Conservation (phyloP, 2,329 filamentous ascomycete genomes). For the Colletotrichum sp. region DNA sequence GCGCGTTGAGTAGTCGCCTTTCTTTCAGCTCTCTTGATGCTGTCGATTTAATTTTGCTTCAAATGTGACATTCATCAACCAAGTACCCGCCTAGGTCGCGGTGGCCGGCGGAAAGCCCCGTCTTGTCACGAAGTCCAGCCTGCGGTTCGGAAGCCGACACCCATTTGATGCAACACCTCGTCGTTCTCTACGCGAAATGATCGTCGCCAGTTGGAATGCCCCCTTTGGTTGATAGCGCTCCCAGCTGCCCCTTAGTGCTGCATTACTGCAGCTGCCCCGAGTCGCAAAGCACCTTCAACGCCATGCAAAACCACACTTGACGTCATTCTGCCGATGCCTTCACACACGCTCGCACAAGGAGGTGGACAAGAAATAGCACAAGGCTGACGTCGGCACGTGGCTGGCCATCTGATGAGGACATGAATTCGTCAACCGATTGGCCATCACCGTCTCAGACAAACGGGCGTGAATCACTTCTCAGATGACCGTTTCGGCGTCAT, state of each 20-base stretch:
- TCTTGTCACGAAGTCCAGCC: neutral
- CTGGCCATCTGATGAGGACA: neutral
- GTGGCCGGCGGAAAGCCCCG: neutral
- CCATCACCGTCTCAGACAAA: neutral
- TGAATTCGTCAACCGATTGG: neutral
- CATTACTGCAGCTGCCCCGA: neutral
- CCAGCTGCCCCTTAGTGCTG: neutral
- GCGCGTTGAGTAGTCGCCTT: neutral
- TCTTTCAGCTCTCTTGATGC: neutral
- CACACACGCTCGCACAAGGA: neutral
- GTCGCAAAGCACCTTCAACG: neutral
- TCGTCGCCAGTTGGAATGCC: neutral
- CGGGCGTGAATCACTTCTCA: neutral
- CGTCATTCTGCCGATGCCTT: slow-evolving; percentile 7
- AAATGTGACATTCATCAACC: neutral
- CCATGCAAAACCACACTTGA: slow-evolving; percentile 1
- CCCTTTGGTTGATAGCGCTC: neutral
- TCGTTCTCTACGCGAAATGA: neutral
- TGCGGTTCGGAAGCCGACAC: neutral
- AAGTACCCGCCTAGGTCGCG: neutral
- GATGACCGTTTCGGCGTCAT: neutral
- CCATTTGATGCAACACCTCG: neutral
- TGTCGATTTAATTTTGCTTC: neutral
- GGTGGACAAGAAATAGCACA: neutral
- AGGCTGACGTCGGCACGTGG: slow-evolving; percentile 1